phyloP scores from a whole-genome alignment of 2,329 filamentous ascomycete genomes.

The Penicillium thymicola region DNA sequence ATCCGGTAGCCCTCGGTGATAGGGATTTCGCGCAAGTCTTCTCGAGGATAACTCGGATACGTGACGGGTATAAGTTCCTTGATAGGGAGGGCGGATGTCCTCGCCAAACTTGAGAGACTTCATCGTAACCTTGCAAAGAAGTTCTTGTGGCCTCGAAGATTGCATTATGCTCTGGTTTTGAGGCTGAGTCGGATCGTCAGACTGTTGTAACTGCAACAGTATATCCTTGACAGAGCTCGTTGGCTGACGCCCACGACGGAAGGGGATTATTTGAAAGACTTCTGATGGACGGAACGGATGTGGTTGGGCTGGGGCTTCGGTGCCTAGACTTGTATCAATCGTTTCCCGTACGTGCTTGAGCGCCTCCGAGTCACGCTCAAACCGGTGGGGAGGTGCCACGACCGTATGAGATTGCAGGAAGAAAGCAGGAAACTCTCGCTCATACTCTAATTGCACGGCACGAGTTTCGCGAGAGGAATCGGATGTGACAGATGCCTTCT shows the following conservation, averaged over 20 bases:
- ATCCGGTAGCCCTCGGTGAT: slow-evolving; percentile 50
- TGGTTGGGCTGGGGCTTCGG: slow-evolving; percentile 10
- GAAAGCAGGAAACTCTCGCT: slow-evolving; percentile 75
- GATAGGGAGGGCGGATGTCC: slow-evolving; percentile 62
- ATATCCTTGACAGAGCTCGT: slow-evolving; percentile 56
- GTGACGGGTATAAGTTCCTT: slow-evolving; percentile 57
- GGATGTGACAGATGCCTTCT: slow-evolving; percentile 14
- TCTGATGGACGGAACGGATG: slow-evolving; percentile 33
- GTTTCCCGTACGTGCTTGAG: slow-evolving; percentile 53
- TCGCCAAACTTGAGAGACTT: slow-evolving; percentile 60
- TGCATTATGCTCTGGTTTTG: slow-evolving; percentile 33
- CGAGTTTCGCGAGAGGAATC: slow-evolving; percentile 13
- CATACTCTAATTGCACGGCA: slow-evolving; percentile 53
- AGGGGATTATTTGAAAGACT: slow-evolving; percentile 40
- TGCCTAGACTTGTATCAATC: slow-evolving; percentile 41
- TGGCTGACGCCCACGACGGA: slow-evolving; percentile 34
- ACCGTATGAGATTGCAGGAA: slow-evolving; percentile 70
- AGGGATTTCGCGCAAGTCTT: slow-evolving; percentile 55
- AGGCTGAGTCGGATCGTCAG: slow-evolving; percentile 12
- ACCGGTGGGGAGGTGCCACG: slow-evolving; percentile 59
- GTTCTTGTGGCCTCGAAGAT: slow-evolving; percentile 34
- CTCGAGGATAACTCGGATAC: slow-evolving; percentile 40
- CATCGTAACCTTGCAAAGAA: slow-evolving; percentile 51
- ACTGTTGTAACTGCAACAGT: slow-evolving; percentile 54
- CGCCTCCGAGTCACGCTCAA: slow-evolving; percentile 58